Evolutionary conservation across 495 filamentous ascomycete species (phyloP), one percentile per base, ranked within the genome.

Genomic region (Ramalina peruviana): DNA sequence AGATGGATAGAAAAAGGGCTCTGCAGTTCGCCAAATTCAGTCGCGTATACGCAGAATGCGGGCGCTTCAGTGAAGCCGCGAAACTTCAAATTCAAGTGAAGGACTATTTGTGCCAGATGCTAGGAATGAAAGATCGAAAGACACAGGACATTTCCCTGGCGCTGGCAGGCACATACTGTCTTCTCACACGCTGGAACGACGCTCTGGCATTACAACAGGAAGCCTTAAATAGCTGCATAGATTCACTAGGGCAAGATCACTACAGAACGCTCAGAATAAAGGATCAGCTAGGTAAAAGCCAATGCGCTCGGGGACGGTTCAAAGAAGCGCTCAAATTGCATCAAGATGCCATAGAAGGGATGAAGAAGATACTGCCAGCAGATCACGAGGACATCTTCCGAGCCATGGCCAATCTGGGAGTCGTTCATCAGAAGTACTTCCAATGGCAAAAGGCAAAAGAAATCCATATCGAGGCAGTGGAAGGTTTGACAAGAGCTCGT

Each of bases 1-100:
- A 38, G 13, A 33, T 43, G 10, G 33, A 40, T 26, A 43, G 54
- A 20, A 16, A 16, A 16, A 39, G 56, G 26, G 58, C 59, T 9
- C 10, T 60, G 0, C 50, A 60, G 39, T 57, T 46, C 13, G 61
- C 56, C 1, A 65, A 62, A 36, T 69, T 68, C 43, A 67, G 67
- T 41, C 26, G 58, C 12, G 62, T 69, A 2, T 69, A 64, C 43
- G 46, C 54, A 1, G 54, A 67, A 48, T 55, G 50, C 38, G 67
- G 63, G 3, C 49, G 38, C 6, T 66, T 52, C 43, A 20, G 57
- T 12, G 53, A 62, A 16, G 67, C 67, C 13, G 42, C 56, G 40
- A 37, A 40, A 37, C 50, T 66, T 17, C 58, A 62, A 41, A 11
- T 55, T 20, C 16, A 46, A 9, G 60, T 64, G 3, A 57, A 43